Percentiles rank a stretch among this genome's conserved stretches.
Conservation (phyloP, 2,329 filamentous ascomycete species). For the Aspergillus udagawae region DNA sequence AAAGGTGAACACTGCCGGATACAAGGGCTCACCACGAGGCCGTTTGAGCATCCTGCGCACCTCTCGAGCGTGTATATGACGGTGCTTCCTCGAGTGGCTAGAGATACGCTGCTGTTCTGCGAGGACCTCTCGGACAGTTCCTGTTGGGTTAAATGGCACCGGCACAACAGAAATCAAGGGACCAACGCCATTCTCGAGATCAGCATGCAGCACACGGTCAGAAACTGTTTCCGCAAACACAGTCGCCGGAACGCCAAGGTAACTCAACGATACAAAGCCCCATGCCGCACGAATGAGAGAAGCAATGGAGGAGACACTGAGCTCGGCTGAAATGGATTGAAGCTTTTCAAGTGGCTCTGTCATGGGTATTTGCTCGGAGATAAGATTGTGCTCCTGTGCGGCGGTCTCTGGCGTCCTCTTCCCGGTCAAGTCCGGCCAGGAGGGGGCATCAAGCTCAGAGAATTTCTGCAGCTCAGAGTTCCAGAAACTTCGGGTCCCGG, state of each 20-base stretch:
- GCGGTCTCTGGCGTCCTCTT: slow-evolving; percentile 12
- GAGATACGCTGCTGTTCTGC: slow-evolving; percentile 23
- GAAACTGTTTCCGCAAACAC: slow-evolving; percentile 33
- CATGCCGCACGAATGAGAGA: slow-evolving; percentile 28
- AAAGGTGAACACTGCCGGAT: slow-evolving; percentile 34
- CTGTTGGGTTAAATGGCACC: slow-evolving; percentile 27
- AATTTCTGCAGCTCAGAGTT: slow-evolving; percentile 19
- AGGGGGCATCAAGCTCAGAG: slow-evolving; percentile 17
- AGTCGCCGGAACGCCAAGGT: slow-evolving; percentile 22
- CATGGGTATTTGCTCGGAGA: slow-evolving; percentile 14
- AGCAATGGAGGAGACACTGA: slow-evolving; percentile 27
- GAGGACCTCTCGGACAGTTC: slow-evolving; percentile 22
- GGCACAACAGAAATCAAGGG: slow-evolving; percentile 33
- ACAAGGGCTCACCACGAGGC: slow-evolving; percentile 23
- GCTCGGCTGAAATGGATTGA: slow-evolving; percentile 13
- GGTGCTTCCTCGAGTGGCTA: slow-evolving; percentile 21
- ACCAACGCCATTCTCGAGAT: slow-evolving; percentile 26
- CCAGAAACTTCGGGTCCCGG: slow-evolving; percentile 23
- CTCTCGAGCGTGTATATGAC: slow-evolving; percentile 27
- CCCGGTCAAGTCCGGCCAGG: slow-evolving; percentile 27
- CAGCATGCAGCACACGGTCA: slow-evolving; percentile 24
- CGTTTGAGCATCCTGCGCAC: slow-evolving; percentile 25
- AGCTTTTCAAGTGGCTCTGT: slow-evolving; percentile 15
- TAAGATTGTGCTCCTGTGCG: slow-evolving; percentile 13
- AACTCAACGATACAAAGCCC: slow-evolving; percentile 24